Evolutionary conservation across 1,284 basidiomycete genomes (phyloP).

Genomic region (Flammula alnicola): DNA sequence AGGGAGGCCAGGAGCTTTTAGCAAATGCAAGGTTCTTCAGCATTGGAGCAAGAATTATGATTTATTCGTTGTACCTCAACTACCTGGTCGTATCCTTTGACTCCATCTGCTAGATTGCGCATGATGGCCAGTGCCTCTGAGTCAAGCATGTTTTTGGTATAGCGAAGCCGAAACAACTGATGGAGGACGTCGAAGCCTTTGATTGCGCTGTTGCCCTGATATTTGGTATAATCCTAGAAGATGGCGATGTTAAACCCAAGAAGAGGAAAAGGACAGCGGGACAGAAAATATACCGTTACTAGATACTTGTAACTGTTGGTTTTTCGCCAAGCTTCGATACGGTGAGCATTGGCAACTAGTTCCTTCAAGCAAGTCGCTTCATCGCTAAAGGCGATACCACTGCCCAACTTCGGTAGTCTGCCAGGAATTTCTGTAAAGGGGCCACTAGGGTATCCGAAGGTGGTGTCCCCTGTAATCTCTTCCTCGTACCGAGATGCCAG

Average conservation of each 20-base stretch:
- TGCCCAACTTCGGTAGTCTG: slow-evolving; percentile 41
- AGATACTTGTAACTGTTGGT: slow-evolving; percentile 48
- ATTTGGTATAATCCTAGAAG: slow-evolving; percentile 43
- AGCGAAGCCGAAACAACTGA: slow-evolving; percentile 45
- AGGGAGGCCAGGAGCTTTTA: slow-evolving; percentile 78
- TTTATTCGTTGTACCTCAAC: slow-evolving; percentile 65
- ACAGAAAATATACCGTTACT: slow-evolving; percentile 32
- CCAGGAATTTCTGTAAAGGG: slow-evolving; percentile 40
- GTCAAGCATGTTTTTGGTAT: slow-evolving; percentile 45
- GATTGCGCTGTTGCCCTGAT: slow-evolving; percentile 40
- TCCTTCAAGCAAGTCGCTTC: slow-evolving; percentile 42
- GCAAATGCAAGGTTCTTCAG: slow-evolving; percentile 4
- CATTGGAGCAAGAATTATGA: slow-evolving; percentile 8
- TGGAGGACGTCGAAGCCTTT: slow-evolving; percentile 49
- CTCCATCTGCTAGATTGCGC: slow-evolving; percentile 68
- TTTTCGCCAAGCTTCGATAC: slow-evolving; percentile 50
- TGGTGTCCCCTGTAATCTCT: slow-evolving; percentile 42
- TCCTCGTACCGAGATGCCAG: slow-evolving; percentile 50
- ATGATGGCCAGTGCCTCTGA: slow-evolving; percentile 77
- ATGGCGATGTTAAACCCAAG: neutral
- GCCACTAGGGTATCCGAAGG: slow-evolving; percentile 40
- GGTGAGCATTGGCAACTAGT: slow-evolving; percentile 44
- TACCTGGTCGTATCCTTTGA: slow-evolving; percentile 85
- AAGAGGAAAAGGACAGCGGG: slow-evolving; percentile 7
- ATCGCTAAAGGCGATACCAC: slow-evolving; percentile 47